Base-by-base conservation (phyloP, 257 asterid genomes). In the Cinchona pubescens region DNA sequence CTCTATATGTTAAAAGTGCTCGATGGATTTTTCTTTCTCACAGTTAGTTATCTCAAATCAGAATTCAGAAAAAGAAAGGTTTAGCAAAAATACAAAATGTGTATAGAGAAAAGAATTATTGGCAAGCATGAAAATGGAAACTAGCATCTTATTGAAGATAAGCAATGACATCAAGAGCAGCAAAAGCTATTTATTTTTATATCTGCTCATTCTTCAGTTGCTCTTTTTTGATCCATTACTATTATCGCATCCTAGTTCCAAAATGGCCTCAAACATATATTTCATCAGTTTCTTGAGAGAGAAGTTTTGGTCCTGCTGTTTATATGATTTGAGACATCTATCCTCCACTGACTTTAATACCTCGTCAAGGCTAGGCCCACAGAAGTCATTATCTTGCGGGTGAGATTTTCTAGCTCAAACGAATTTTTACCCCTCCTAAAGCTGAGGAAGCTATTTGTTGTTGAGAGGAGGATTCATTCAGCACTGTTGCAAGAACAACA, bases 281-380 rank as follows among this genome's bases (percentile, higher is more conserved):
- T 81, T 76, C 94, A 92, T 84, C 68, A 92, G 81, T 69, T 79
- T 76, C 82, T 29, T 79, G 81, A 85, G 72, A 61, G 94, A 85
- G 76, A 85, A 78, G 76, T 79, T 75, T 10, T 86, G 83, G 69
- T 84, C 88, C 78, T 73, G 76, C 69, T 74, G 58, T 83, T 83
- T 79, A 79, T 83, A 76, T 63, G 87, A 82, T 51, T 74, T 72
- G 56, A 85, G 85, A 85, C 80, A 89, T 71, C 86, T 75, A 59
- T 75, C 79, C 72, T 76, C 80, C 63, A 79, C 78, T 79, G 75
- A 56, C 45, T 82, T 76, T 49, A 78, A 66, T 62, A 79, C 76
- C 18, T 65, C 84, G n/a, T 80, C 78, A 38, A 80, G 40, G 61
- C 73, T 80, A 69, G 86, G 86, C 71, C 61, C 48, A 65, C 51